Evolutionary conservation across 1,284 basidiomycete genomes (phyloP), one percentile per base, ranked within the genome.

Genomic region (Thecaphora thlaspeos): DNA sequence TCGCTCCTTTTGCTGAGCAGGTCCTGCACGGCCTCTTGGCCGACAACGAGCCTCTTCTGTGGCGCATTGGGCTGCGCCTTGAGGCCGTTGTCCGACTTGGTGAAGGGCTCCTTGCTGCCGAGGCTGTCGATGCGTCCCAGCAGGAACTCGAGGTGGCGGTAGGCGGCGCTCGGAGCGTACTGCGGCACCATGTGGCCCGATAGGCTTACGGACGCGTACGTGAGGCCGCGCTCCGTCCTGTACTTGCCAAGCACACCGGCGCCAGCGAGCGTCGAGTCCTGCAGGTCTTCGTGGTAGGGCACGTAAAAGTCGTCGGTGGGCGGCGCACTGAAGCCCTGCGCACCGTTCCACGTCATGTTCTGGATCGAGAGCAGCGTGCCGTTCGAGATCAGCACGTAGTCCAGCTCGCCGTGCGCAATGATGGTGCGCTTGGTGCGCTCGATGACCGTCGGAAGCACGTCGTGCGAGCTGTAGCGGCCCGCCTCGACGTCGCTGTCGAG

Each of bases 341-440:
- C 24, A 7, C 66, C 64, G 9, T 61, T 55, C 73, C 73, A 78
- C 17, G 75, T 76, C 66, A 71, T 68, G 58, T 77, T 77, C 40
- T 75, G 73, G 42, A 76, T 71, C 11, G 52, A 54, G 7, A 76
- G 65, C 1, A 61, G 43, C 0, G 57, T 59, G 11, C 73, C 73
- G 42, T 74, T 71, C 19, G 67, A 51, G 15, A 74, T 49, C 12
- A 74, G 58, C 7, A 74, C 46, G 49, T 55, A 61, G 52, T 76
- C 71, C 34, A 59, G 61, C 40, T 59, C 40, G 15, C 73, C 73
- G 44, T 75, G 71, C n/a, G 64, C 68, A 23, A 75, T 67, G 19
- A 73, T 32, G 1, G 65, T 66, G 5, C 68, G 55, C 21, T 67
- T 51, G 7, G 48, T 63, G 21, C 69, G 61, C 24, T 72, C 70